Base-by-base conservation (phyloP, 2,329 filamentous ascomycete species). In the Hirsutella rhossiliensis region DNA sequence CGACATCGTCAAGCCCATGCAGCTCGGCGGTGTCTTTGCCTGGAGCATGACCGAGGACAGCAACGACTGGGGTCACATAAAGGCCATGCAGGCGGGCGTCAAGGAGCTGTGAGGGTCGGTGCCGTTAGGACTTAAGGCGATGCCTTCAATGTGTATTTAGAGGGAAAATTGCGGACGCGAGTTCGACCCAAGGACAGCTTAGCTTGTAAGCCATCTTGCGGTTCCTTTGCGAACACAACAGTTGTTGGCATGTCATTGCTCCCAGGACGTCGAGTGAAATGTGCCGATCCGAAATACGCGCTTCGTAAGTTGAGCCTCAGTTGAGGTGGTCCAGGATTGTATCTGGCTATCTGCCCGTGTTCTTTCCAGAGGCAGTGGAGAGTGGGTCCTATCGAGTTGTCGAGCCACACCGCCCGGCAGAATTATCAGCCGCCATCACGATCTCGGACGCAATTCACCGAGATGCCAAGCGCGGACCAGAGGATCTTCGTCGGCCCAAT, bases 11-110 rank as follows among this genome's bases (percentile, higher is more conserved):
- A 50, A 54, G 19, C 55, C 57, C 17, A 61, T 64, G 45, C 56
- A 57, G 0, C 52, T 76, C 2, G 72, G 71, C 4, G 72, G 74
- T 5, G 64, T 72, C 9, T 69, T 76, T 60, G 71, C 68, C 0
- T 78, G 73, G 73, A 69, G 66, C 31, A 52, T 78, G 46, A 72
- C 63, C 1, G 66, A 73, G 51, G 73, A 78, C 43, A 64, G 59
- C 43, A 40, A 61, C 19, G 61, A 66, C 46, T 69, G 62, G 60
- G 59, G 54, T 39, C 69, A 66, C 46, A 52, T 75, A 27, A 62
- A 59, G 52, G 62, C 62, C 1, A 64, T 76, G 56, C 61, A 64
- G 47, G 43, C 29, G 4, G 50, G 48, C 23, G 38, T 52, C 12
- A 20, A 38, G 29, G 17, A n/a, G 15, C 11, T 45, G 40, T 36